Evolutionary conservation across 2,329 filamentous ascomycete genomes (phyloP).

Genomic region (Calonectria ilicicola): DNA sequence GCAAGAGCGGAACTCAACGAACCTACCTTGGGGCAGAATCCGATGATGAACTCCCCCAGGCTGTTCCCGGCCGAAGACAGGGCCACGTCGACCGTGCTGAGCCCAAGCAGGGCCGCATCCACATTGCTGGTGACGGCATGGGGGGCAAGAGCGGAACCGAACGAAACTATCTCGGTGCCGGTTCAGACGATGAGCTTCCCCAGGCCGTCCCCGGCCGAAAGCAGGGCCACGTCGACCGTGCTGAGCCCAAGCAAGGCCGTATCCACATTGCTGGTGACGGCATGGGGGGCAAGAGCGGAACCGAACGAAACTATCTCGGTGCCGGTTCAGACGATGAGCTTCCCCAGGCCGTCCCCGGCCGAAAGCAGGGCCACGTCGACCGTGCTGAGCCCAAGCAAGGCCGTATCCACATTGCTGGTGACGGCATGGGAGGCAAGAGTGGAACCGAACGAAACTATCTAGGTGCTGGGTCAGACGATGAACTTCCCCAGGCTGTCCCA

Average conservation of each 20-base stretch:
- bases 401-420: conserved; percentile 61
- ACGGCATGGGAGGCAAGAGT: conserved; percentile 74
- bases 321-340: conserved; percentile 61
- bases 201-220: conserved; percentile 33
- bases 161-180: conserved; percentile 67
- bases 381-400: background rate
- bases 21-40: conserved; percentile 65
- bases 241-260: conserved; percentile 29
- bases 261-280: conserved; percentile 68
- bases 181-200: conserved; percentile 38
- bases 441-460: conserved; percentile 69
- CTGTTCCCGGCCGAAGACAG: conserved; percentile 32
- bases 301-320: conserved; percentile 57
- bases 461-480: conserved; percentile 50
- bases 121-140: conserved; percentile 56
- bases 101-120: conserved; percentile 43
- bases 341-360: conserved; percentile 32
- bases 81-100: conserved; percentile 27
- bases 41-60: conserved; percentile 39
- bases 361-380: conserved; percentile 26
- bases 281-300: conserved; percentile 71
- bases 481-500: conserved; percentile 39
- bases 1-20: conserved; percentile 64
- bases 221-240: conserved; percentile 26
- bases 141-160: conserved; percentile 68